These are phyloP conservation scores for Pseudopithomyces chartarum DNA, from an alignment of 2,329 filamentous ascomycete genomes.

Conservation along the genomic window DNA sequence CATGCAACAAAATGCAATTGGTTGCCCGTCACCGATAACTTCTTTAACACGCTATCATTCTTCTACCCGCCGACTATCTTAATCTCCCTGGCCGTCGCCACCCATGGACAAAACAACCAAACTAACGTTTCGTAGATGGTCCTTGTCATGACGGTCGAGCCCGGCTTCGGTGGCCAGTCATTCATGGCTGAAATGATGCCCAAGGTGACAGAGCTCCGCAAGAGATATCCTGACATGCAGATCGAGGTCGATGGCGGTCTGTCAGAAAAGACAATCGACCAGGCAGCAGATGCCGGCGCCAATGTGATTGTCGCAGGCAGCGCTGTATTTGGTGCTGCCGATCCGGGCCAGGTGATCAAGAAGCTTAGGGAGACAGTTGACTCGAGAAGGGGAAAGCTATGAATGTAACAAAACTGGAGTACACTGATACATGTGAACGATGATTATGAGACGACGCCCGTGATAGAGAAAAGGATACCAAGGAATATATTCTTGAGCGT, in stretches of 20 bases:
- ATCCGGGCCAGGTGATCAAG: slow-evolving; percentile 85
- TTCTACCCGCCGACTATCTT: slow-evolving; percentile 19
- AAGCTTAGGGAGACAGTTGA: slow-evolving; percentile 81
- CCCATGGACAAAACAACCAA: slow-evolving; percentile 2
- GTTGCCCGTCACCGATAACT: slow-evolving; percentile 6
- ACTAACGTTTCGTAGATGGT: slow-evolving; percentile 73
- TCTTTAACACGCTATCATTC: slow-evolving; percentile 9
- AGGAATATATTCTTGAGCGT: not conserved
- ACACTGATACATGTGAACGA: not conserved
- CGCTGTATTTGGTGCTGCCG: slow-evolving; percentile 90
- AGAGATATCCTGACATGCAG: slow-evolving; percentile 87
- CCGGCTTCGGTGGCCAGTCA: slow-evolving; percentile 96
- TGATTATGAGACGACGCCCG: not conserved
- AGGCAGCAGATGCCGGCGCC: slow-evolving; percentile 91
- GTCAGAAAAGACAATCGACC: slow-evolving; percentile 85
- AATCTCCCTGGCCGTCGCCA: slow-evolving; percentile 18
- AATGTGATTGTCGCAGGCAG: slow-evolving; percentile 98
- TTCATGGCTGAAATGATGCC: slow-evolving; percentile 97
- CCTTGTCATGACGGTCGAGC: slow-evolving; percentile 96
- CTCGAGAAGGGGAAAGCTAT: slow-evolving; percentile 52
- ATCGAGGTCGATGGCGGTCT: slow-evolving; percentile 97
- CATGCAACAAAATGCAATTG: slow-evolving; percentile 10
- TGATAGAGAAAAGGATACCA: slow-evolving; percentile 1
- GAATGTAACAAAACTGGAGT: not conserved
- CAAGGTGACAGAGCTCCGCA: slow-evolving; percentile 84